Evolutionary conservation across 345 rosid genomes (phyloP).

Genomic region (Citrus inodora): DNA sequence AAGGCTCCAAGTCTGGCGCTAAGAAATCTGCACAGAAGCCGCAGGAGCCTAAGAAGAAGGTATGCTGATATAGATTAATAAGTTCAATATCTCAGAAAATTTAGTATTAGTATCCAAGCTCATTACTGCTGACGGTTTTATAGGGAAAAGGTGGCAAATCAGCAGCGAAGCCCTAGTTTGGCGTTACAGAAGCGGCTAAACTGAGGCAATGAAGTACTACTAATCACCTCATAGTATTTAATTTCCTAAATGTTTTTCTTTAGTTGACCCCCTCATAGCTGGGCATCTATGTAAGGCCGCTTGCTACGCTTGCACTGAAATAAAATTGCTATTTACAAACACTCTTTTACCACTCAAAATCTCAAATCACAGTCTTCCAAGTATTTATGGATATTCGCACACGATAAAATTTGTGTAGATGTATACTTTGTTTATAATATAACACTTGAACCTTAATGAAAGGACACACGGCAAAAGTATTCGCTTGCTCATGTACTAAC

Average conservation of each 20-base stretch:
- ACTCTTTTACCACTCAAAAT: too few species aligned
- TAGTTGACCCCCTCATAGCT: neutral
- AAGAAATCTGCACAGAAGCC: constrained; percentile 25
- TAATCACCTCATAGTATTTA: neutral
- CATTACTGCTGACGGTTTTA: neutral
- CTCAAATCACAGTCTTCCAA: too few species aligned
- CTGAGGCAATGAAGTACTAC: neutral
- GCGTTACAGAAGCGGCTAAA: neutral
- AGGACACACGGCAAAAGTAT: too few species aligned
- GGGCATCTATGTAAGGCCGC: neutral
- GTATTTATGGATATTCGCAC: too few species aligned
- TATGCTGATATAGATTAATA: neutral
- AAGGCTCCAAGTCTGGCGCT: constrained; percentile 10
- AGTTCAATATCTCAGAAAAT: neutral
- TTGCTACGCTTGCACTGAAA: neutral
- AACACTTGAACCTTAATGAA: too few species aligned
- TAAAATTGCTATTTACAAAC: too few species aligned
- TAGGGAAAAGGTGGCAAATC: constrained; percentile 25
- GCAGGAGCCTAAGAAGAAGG: constrained; percentile 28
- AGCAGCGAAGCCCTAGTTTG: constrained; percentile 3
- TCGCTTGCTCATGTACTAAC: neutral
- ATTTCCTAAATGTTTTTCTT: neutral
- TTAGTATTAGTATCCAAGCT: neutral
- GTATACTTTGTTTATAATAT: too few species aligned
- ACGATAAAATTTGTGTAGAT: too few species aligned